Percentiles rank a stretch among this genome's conserved stretches.
Evolutionary conservation across 441 rosid species (phyloP).

Genomic region (Pelargonium citronellum): DNA sequence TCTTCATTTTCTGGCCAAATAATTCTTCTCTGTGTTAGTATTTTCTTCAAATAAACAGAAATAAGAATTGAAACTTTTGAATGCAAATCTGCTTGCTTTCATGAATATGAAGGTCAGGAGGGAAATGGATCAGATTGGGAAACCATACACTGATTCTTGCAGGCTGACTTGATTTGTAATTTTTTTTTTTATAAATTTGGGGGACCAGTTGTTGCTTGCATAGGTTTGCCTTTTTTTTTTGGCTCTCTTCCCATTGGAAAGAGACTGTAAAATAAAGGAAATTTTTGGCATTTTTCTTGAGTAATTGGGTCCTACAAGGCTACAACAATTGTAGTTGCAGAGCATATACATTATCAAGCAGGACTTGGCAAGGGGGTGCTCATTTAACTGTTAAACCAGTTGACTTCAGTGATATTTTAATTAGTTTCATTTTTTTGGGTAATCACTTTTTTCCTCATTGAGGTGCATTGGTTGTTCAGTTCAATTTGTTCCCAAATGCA

Average conservation of each 20-base stretch:
- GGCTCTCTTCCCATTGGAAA: not conserved
- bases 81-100: no score
- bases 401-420: not conserved
- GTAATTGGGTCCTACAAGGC: not conserved
- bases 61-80: no score
- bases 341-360: not conserved
- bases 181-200: not conserved
- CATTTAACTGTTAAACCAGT: not conserved
- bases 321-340: not conserved
- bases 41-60: no score
- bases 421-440: not conserved
- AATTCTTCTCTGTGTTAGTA: no score
- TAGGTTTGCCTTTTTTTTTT: not conserved
- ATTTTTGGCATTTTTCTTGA: not conserved
- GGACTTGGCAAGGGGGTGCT: not conserved
- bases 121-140: no score
- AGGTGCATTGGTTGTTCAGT: not conserved
- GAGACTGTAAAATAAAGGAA: conserved; percentile 1
- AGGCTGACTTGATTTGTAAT: conserved; percentile 5
- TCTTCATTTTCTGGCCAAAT: no score
- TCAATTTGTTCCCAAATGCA: not conserved
- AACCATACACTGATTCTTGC: no score
- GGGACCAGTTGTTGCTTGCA: conserved; percentile 1
- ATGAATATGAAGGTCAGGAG: no score
- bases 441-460: not conserved